Base-by-base conservation (phyloP, 225 moss, liverwort and hornwort genomes). In the Climacium dendroides region DNA sequence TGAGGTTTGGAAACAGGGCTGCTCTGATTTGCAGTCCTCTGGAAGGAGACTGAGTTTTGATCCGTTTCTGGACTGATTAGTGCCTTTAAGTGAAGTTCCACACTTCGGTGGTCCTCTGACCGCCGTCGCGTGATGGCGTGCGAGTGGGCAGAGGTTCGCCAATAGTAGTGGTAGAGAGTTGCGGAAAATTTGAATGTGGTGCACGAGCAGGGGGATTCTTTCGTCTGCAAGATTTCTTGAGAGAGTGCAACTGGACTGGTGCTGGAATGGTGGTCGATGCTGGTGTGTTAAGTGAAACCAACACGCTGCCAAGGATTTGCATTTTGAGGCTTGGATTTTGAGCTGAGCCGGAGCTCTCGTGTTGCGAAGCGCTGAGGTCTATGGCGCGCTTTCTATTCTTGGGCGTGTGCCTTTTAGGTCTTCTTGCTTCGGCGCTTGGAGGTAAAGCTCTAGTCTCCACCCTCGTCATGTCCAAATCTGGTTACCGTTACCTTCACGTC, bases 321-420 rank as follows among this genome's bases (percentile, higher is more conserved):
- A 26, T 83, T 35, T 58, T 7, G 58, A 50, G 80, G 35, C 18
- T 65, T 85, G 79, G 67, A 61, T 67, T 89, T 87, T 59, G 75
- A 86, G 88, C 32, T 57, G 24, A 62, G 28, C n/a, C 54, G 26
- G 74, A 83, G 48, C 62, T 62, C 18, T 29, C 65, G 17, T 26
- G 13, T 74, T 39, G 67, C 71, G 86, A 39, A 45, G 43, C 41
- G 78, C 59, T 52, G 82, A 86, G 81, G 82, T 83, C 67, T 64
- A 93, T 93, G 93, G 91, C 90, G 90, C 74, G 73, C 67, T 79
- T 89, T 54, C 76, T 87, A 37, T 70, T 89, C n/a, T 16, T 83
- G 26, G 83, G 70, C 39, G 47, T 89, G 69, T 93, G 82, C 50
- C 65, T 93, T 85, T 67, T 90, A 80, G 87, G 88, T 79, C 87